Evolutionary conservation across 2,329 filamentous ascomycete genomes (phyloP).

Genomic region (Paraphaeosphaeria sporulosa): DNA sequence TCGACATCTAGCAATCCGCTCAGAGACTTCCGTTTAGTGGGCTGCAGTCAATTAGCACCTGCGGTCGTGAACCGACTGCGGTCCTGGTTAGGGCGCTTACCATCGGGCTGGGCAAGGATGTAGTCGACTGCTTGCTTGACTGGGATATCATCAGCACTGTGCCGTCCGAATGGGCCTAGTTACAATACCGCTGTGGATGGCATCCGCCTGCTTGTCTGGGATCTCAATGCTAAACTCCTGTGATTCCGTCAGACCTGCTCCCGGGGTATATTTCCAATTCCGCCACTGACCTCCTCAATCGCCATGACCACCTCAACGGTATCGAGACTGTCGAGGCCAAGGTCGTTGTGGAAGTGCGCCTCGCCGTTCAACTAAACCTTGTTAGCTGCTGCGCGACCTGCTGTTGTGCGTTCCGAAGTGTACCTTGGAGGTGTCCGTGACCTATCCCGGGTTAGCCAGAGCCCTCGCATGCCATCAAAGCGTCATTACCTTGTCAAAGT

Average conservation of each 20-base stretch:
- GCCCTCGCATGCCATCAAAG: conserved; percentile 20
- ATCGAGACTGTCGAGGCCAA: conserved; percentile 95
- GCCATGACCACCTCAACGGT: conserved; percentile 99
- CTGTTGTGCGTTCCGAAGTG: conserved; percentile 11
- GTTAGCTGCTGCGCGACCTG: conserved; percentile 29
- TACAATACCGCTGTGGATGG: conserved; percentile 87
- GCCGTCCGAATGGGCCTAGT: background rate
- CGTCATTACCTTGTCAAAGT: conserved; percentile 89
- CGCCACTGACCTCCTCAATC: conserved; percentile 84
- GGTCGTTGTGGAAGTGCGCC: conserved; percentile 96
- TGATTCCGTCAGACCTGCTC: conserved; percentile 24
- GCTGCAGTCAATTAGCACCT: conserved; percentile 38
- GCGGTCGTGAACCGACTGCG: background rate
- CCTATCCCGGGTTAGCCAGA: conserved; percentile 58
- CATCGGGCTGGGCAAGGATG: conserved; percentile 91
- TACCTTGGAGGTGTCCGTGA: conserved; percentile 68
- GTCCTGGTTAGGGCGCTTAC: conserved; percentile 60
- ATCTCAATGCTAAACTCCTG: conserved; percentile 93
- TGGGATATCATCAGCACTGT: conserved; percentile 54
- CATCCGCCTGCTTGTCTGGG: conserved; percentile 94
- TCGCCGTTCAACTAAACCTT: conserved; percentile 74
- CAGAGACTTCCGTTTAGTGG: conserved; percentile 37
- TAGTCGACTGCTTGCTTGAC: conserved; percentile 95
- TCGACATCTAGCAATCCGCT: conserved; percentile 28
- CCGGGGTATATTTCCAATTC: conserved; percentile 6